Evolutionary conservation across 2,329 filamentous ascomycete genomes (phyloP).

Genomic region (Diaporthe helianthi): DNA sequence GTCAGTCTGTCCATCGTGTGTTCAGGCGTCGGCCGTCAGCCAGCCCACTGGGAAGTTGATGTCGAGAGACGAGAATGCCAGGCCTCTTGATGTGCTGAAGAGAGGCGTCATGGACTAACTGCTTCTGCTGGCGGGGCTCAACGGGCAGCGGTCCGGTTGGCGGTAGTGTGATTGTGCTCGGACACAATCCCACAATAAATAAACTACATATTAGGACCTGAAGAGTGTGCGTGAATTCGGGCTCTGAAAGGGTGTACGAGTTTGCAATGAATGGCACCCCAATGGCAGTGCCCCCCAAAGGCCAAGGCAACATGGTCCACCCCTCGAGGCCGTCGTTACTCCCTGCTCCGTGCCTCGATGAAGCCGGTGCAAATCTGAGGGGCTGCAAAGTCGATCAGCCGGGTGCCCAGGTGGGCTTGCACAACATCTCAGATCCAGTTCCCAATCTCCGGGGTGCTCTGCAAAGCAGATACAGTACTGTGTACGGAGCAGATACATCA

Average conservation of each 20-base stretch:
- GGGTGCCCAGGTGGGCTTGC: neutral
- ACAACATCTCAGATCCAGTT: conserved; percentile 7
- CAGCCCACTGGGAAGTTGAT: neutral
- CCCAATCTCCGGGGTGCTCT: neutral
- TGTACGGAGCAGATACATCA: neutral
- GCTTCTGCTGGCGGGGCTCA: conserved; percentile 14
- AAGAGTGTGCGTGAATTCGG: conserved; percentile 12
- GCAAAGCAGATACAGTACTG: neutral
- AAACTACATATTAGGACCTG: neutral
- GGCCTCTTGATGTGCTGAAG: neutral
- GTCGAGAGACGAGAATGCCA: neutral
- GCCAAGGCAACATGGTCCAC: conserved; percentile 9
- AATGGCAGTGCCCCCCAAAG: no score
- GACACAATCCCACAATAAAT: neutral
- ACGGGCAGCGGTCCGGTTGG: conserved; percentile 1
- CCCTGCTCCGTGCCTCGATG: neutral
- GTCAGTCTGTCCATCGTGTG: neutral
- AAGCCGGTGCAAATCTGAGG: neutral
- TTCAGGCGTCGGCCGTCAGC: neutral
- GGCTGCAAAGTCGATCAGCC: neutral
- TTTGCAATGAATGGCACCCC: conserved; percentile 17
- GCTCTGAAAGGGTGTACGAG: conserved; percentile 3
- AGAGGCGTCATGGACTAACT: neutral
- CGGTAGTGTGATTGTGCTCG: conserved; percentile 8
- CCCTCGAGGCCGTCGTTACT: conserved; percentile 7